A percentile compares a stretch with the other conserved stretches of the same genome.
These are phyloP conservation scores for Mortierella alpina DNA, from an alignment of 192 early-diverging fungal genomes.

Conservation along the genomic window DNA sequence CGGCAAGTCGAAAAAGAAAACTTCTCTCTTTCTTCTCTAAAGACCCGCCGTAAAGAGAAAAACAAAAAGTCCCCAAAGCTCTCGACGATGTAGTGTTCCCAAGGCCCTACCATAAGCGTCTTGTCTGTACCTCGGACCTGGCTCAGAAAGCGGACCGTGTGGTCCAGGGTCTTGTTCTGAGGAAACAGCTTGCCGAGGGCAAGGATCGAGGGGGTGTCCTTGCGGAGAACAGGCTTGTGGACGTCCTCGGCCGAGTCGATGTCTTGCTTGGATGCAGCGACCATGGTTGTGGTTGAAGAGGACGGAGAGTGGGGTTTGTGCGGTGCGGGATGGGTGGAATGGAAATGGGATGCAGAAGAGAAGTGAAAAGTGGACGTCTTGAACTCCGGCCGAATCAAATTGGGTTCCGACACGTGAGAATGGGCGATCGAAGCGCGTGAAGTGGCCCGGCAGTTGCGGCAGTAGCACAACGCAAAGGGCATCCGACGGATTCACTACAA, in stretches of 20 bases:
- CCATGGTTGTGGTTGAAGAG: slow-evolving; percentile 14
- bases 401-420: slow-evolving; percentile 35
- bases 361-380: not conserved
- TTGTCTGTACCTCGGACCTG: slow-evolving; percentile 74
- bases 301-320: not conserved
- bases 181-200: slow-evolving; percentile 66
- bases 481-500: too few relatives aligned
- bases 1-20: too few relatives aligned
- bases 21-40: not conserved
- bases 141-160: slow-evolving; percentile 69
- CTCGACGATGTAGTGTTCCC: too few relatives aligned
- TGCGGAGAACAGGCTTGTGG: slow-evolving; percentile 21
- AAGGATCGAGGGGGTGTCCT: slow-evolving; percentile 58
- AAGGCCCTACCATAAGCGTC: slow-evolving; percentile 68
- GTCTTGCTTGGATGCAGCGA: slow-evolving; percentile 36
- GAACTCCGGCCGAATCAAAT: slow-evolving; percentile 36
- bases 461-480: too few relatives aligned
- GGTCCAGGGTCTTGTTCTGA: slow-evolving; percentile 74
- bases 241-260: slow-evolving; percentile 19
- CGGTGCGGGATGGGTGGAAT: not conserved
- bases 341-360: not conserved
- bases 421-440: not conserved
- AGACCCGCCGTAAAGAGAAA: not conserved
- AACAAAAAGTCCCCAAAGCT: not conserved
- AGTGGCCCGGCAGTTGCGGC: not conserved